Evolutionary conservation across 1,139 yeast species (phyloP), one percentile per base, ranked within the genome.

Genomic region (Tardiomyces depauwii): DNA sequence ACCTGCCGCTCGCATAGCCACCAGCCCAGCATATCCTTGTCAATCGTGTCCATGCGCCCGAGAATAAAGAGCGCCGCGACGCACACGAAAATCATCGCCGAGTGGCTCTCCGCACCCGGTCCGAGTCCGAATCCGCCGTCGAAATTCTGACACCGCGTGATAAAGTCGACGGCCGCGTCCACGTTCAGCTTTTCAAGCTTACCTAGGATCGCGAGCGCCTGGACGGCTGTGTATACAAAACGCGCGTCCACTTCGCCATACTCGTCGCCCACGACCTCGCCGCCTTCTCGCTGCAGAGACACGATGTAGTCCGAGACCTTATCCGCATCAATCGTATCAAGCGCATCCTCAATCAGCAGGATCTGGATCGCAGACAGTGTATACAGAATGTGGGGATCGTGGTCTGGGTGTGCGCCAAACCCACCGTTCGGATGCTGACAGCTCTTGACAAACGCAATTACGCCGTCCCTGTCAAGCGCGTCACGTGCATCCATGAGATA

Each of bases 81-180:
- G 53, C 95, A 88, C 0, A 94, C 84, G 57, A 87, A 88, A 0
- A 83, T 60, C 66, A 87, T 96, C 0, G 96, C 96, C 1, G 95
- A 82, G 64, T 91, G 99, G 44, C 93, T 80, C 61, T 91, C 99
- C 0, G 95, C 89, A 0, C 96, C 96, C 0, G 98, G 98, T 10
- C 79, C 78, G 66, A 86, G 70, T 0, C 98, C 98, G 68, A 85
- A 91, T 0, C 95, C 96, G 2, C 98, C 99, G 61, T 91, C 98
- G 59, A 87, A 91, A 62, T 93, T 93, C 52, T 76, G 81, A 63
- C 98, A 93, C 41, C 61, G 59, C 49, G 75, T 57, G 11, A 89
- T 76, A 65, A 80, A 91, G 1, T 67, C 68, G 1, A 77, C 80
- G 0, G 95, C 86, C 1, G 78, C 78, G 9, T 75, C 79, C 0